phyloP scores from a whole-genome alignment of 2,329 filamentous ascomycete species.

The Rosellinia necatrix region DNA sequence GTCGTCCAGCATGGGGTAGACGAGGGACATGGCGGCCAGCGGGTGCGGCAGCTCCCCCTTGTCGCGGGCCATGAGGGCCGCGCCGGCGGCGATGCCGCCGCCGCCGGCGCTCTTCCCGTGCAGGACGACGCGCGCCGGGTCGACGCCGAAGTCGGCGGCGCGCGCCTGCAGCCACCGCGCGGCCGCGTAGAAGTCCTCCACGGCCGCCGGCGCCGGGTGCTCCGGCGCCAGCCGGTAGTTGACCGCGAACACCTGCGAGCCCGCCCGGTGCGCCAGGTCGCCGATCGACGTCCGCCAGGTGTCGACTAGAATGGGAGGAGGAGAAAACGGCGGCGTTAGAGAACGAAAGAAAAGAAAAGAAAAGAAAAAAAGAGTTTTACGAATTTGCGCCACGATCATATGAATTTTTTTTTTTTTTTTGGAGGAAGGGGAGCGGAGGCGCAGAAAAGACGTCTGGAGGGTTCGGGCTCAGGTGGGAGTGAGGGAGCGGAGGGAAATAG shows the following conservation, averaged over 20 bases:
- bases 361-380: too few relatives aligned
- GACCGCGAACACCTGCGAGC: conserved; percentile 41
- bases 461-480: too few relatives aligned
- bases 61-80: conserved; percentile 48
- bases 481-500: too few relatives aligned
- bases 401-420: too few relatives aligned
- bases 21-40: conserved; percentile 37
- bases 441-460: too few relatives aligned
- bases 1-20: conserved; percentile 44
- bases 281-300: conserved; percentile 21
- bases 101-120: conserved; percentile 34
- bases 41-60: conserved; percentile 30
- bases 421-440: too few relatives aligned
- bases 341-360: too few relatives aligned
- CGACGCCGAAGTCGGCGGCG: conserved; percentile 29
- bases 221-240: conserved; percentile 56
- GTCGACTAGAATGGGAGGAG: too few relatives aligned
- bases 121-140: conserved; percentile 32
- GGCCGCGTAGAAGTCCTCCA: conserved; percentile 45
- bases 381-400: too few relatives aligned
- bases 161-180: conserved; percentile 43
- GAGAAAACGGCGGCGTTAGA: too few relatives aligned
- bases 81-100: conserved; percentile 27
- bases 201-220: conserved; percentile 48
- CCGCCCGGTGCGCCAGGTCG: conserved; percentile 22